Percentiles rank a stretch among this genome's conserved stretches.
Conservation (phyloP, 495 filamentous ascomycete genomes). For the Ramalina peruviana region DNA sequence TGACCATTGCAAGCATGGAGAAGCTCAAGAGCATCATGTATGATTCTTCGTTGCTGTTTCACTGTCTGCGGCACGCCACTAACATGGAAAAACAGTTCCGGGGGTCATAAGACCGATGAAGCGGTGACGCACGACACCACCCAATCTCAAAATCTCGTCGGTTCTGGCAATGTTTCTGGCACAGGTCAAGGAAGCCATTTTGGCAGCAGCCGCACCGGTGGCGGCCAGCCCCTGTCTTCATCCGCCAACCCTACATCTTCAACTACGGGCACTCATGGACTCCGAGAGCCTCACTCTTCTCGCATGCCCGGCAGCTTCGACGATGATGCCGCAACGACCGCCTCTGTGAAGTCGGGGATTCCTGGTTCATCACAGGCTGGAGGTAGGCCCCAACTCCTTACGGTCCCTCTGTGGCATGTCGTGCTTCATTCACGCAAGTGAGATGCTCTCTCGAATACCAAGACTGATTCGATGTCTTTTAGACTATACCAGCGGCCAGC, state of each 20-base stretch:
- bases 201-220: slow-evolving; percentile 8
- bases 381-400: not conserved
- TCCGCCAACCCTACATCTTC: slow-evolving; percentile 6
- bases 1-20: slow-evolving; percentile 10
- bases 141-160: slow-evolving; percentile 17
- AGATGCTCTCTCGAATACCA: too few relatives aligned
- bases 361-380: slow-evolving; percentile 13
- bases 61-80: not conserved
- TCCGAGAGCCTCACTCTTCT: slow-evolving; percentile 7
- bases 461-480: too few relatives aligned
- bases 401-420: too few relatives aligned
- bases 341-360: slow-evolving; percentile 37
- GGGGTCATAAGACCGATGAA: slow-evolving; percentile 29
- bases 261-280: not conserved
- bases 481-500: too few relatives aligned
- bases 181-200: slow-evolving; percentile 18
- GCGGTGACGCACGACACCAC: slow-evolving; percentile 23
- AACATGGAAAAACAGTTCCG: slow-evolving; percentile 17
- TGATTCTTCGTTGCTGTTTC: not conserved
- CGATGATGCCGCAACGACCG: slow-evolving; percentile 21
- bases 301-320: slow-evolving; percentile 15
- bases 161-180: slow-evolving; percentile 14
- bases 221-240: slow-evolving; percentile 5
- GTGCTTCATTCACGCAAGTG: too few relatives aligned
- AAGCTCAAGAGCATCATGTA: slow-evolving; percentile 31